Evolutionary conservation across 768 basidiomycete genomes (phyloP), one percentile per base, ranked within the genome.

Genomic region (Boletus rubropictus): DNA sequence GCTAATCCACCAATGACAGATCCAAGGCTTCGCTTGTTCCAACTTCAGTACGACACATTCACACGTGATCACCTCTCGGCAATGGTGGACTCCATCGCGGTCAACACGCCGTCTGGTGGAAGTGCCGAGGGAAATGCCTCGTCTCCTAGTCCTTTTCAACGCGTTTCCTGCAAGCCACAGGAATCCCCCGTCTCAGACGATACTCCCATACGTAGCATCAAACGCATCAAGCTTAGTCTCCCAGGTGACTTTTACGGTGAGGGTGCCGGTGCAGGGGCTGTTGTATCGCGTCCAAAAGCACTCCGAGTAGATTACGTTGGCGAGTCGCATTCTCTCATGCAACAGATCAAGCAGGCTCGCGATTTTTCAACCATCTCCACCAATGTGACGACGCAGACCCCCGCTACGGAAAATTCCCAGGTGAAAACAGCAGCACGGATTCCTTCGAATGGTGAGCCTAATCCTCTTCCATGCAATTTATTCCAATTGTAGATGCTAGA

Each of bases 41-140:
- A 92, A 60, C 88, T 93, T 42, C 84, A 91, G 54, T 98, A 97
- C 60, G 95, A 99, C 65, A 97, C 95, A 0, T 94, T 89, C 61
- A 99, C 95, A 1, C 81, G 92, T 36, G 89, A 95, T 18, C 91
- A 96, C 61, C 79, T 98, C 35, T 91, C 90, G 3, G 91, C 89
- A 0, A 79, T 98, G 69, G 92, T 95, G 2, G 94, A 96, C 55
- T 89, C 91, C 3, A 94, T 97, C 50, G 92, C 90, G n/a, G 71
- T 86, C 33, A 83, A 86, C 52, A 80, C 82, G 0, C 79, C 80
- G 0, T 84, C 86, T 24, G 80, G 64, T 8, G 69, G 72, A 20
- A 77, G 75, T 43, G 73, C 74, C n/a, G 70, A 66, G 29, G 59
- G 57, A 2, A 71, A 64, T 7, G 74, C 67, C 4, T 69, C 71